phyloP scores from a whole-genome alignment of 2,329 filamentous ascomycete genomes.

The Paracoccidioides lutzii region DNA sequence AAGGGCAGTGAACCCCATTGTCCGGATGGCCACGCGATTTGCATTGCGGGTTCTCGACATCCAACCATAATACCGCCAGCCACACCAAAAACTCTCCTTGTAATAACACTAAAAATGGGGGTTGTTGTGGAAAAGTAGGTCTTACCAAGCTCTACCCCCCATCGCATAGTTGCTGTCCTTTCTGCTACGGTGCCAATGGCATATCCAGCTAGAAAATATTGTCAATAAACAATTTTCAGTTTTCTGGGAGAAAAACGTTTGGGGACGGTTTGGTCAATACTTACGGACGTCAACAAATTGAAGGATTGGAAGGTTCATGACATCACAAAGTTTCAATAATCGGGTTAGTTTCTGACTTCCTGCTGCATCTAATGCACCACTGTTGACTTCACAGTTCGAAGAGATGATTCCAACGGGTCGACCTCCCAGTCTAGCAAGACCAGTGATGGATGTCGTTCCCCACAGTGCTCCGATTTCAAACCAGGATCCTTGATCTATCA shows the following conservation, averaged over 20 bases:
- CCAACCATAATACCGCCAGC: conserved; percentile 54
- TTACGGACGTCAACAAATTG: conserved; percentile 50
- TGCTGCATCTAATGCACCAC: conserved; percentile 47
- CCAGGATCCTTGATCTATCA: conserved; percentile 45
- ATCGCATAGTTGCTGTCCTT: conserved; percentile 50
- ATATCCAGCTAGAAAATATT: conserved; percentile 36
- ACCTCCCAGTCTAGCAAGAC: conserved; percentile 46
- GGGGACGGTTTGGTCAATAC: conserved; percentile 10
- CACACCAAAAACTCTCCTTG: conserved; percentile 49
- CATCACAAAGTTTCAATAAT: conserved; percentile 50
- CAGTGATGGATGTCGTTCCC: conserved; percentile 49
- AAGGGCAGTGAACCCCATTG: conserved; percentile 51
- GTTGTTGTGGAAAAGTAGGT: conserved; percentile 51
- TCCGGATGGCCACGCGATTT: conserved; percentile 51
- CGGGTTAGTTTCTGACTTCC: conserved; percentile 49
- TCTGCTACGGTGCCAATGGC: conserved; percentile 52
- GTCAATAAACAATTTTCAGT: conserved; percentile 6
- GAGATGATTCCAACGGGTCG: conserved; percentile 47
- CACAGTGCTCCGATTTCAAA: conserved; percentile 53
- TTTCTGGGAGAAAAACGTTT: neutral
- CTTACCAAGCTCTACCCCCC: conserved; percentile 48
- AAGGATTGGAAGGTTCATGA: conserved; percentile 51
- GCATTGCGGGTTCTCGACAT: conserved; percentile 46
- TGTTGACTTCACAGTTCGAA: conserved; percentile 48
- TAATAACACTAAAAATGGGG: conserved; percentile 51